phyloP scores from a whole-genome alignment of 2,329 filamentous ascomycete genomes.

The Diaporthe humulicola region DNA sequence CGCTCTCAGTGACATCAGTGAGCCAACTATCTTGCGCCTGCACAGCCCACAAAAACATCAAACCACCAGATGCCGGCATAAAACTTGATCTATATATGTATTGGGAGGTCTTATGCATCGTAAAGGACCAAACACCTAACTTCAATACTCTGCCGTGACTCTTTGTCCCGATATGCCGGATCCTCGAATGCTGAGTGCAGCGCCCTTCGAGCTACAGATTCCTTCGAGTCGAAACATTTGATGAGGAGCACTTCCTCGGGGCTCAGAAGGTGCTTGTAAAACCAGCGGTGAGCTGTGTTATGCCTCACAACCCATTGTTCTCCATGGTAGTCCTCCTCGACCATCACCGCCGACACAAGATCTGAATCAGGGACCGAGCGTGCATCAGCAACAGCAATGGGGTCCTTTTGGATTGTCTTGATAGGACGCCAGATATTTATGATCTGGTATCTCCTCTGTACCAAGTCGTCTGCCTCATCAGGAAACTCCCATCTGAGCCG shows the following conservation, averaged over 20 bases:
- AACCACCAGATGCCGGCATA: too few relatives aligned
- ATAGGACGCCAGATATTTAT: conserved; percentile 64
- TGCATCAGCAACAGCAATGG: conserved; percentile 56
- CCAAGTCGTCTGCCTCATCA: conserved; percentile 42
- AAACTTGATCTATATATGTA: too few relatives aligned
- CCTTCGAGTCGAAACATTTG: conserved; percentile 70
- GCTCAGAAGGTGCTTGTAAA: conserved; percentile 63
- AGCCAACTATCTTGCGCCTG: too few relatives aligned
- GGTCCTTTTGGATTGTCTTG: conserved; percentile 59
- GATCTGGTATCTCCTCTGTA: conserved; percentile 54
- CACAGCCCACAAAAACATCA: too few relatives aligned
- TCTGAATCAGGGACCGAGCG: conserved; percentile 53
- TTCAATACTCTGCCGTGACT: conserved; percentile 39
- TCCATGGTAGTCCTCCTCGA: conserved; percentile 47
- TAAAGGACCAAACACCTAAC: conserved; percentile 36
- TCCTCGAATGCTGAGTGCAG: conserved; percentile 46
- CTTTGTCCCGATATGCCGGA: conserved; percentile 52
- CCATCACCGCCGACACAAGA: conserved; percentile 53
- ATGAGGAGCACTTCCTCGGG: conserved; percentile 69
- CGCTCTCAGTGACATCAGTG: too few relatives aligned
- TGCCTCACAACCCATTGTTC: conserved; percentile 30
- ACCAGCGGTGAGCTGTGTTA: conserved; percentile 55
- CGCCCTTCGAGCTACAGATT: conserved; percentile 45
- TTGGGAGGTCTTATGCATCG: conserved; percentile 1
- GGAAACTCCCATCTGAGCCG: conserved; percentile 43